Percentiles rank a stretch among this genome's conserved stretches.
These are phyloP conservation scores for Plenodomus tracheiphilus DNA, from an alignment of 2,329 filamentous ascomycete genomes.

Conservation along the genomic window DNA sequence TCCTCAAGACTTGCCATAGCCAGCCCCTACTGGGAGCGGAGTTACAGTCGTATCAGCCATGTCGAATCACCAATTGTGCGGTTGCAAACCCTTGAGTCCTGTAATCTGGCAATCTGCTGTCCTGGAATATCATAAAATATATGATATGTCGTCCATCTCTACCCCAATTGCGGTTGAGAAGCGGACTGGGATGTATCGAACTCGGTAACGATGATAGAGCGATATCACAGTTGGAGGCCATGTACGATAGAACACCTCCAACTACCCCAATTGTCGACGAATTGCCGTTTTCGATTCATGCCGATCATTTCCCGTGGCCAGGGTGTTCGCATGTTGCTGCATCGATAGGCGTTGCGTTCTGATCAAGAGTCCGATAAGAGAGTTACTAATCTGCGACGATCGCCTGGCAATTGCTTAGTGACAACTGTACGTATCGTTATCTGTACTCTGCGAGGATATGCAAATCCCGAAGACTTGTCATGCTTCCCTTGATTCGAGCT, in stretches of 20 bases:
- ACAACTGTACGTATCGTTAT: too few relatives aligned
- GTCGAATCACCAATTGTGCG: neutral
- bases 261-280: neutral
- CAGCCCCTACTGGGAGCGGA: slow-evolving; percentile 45
- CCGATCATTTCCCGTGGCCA: neutral
- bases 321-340: neutral
- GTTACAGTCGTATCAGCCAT: slow-evolving; percentile 23
- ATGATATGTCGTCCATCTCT: too few relatives aligned
- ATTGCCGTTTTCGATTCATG: neutral
- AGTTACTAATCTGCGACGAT: neutral
- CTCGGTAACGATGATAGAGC: too few relatives aligned
- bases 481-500: too few relatives aligned
- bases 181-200: too few relatives aligned
- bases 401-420: neutral
- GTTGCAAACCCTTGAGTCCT: neutral
- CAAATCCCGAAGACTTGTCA: too few relatives aligned
- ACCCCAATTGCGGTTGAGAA: too few relatives aligned
- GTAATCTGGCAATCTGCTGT: too few relatives aligned
- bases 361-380: neutral
- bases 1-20: slow-evolving; percentile 49
- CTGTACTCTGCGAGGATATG: too few relatives aligned
- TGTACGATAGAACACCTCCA: neutral
- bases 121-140: neutral
- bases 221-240: too few relatives aligned
- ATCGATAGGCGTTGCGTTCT: neutral